phyloP scores from a whole-genome alignment of 805 yeast species.

The Kazachstania viticola region DNA sequence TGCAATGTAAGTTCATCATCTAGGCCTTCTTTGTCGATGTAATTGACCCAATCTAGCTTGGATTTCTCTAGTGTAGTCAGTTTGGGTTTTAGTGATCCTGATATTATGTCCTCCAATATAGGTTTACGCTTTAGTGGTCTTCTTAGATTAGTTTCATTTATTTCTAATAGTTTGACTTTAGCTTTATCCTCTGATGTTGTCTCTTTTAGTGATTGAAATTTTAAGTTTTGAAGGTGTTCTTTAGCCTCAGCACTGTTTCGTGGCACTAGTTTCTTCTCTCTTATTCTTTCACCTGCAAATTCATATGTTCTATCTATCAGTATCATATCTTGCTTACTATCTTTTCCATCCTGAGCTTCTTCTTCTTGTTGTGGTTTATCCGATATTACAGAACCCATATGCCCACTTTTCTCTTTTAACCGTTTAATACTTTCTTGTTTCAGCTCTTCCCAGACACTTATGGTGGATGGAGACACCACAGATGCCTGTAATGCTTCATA shows the following conservation, averaged over 20 bases:
- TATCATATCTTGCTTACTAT: conserved; percentile 36
- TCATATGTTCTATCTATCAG: conserved; percentile 68
- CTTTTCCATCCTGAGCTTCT: conserved; percentile 2
- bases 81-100: conserved; percentile 59
- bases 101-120: conserved; percentile 62
- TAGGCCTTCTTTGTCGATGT: conserved; percentile 78
- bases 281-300: conserved; percentile 77
- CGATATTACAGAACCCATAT: conserved; percentile 18
- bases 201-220: conserved; percentile 25
- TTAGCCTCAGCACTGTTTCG: conserved; percentile 76
- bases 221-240: conserved; percentile 56
- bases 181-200: conserved; percentile 5
- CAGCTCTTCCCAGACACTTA: conserved; percentile 45
- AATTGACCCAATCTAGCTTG: conserved; percentile 87
- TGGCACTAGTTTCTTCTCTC: conserved; percentile 71
- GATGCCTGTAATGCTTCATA: conserved; percentile 21
- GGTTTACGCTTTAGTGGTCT: conserved; percentile 64
- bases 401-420: conserved; percentile 8
- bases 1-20: conserved; percentile 69
- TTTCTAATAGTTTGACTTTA: conserved; percentile 1
- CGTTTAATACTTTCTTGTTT: conserved; percentile 27
- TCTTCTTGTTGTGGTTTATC: conserved; percentile 4
- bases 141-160: conserved; percentile 27
- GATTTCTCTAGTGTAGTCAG: conserved; percentile 88
- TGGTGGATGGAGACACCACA: conserved; percentile 31